These are phyloP conservation scores for Pleurotus salmoneostramineus DNA, from an alignment of 768 basidiomycete species.

Conservation along the genomic window DNA sequence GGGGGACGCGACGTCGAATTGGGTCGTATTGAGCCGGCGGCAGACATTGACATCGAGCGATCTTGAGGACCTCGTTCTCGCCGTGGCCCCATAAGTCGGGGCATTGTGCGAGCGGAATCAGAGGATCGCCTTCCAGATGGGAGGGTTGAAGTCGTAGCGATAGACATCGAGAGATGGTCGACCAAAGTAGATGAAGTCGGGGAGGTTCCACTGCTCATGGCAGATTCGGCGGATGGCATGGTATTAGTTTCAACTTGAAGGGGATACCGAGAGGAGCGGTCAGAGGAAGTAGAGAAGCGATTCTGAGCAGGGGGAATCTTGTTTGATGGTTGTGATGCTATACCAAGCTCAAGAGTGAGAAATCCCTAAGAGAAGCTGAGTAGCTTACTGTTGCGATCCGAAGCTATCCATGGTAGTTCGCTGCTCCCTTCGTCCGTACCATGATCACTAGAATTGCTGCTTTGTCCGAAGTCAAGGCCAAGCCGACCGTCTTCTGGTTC, in stretches of 20 bases:
- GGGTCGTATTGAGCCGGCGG: slow-evolving; percentile 48
- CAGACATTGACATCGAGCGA: slow-evolving; percentile 75
- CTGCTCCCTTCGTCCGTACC: slow-evolving; percentile 46
- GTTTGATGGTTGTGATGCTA: slow-evolving; percentile 4
- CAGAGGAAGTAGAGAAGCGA: slow-evolving; percentile 35
- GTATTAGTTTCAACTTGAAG: slow-evolving; percentile 54
- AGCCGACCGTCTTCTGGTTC: slow-evolving; percentile 56
- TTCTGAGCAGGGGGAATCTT: slow-evolving; percentile 22
- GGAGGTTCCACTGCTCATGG: slow-evolving; percentile 38
- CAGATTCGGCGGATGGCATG: slow-evolving; percentile 34
- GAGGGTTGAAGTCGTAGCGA: background rate
- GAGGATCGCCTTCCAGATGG: slow-evolving; percentile 54
- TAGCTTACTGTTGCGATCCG: slow-evolving; percentile 40
- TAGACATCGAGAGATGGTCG: slow-evolving; percentile 14
- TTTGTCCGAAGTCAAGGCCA: slow-evolving; percentile 47
- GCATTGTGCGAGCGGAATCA: slow-evolving; percentile 64
- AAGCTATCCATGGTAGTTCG: slow-evolving; percentile 57
- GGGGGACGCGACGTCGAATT: slow-evolving; percentile 34
- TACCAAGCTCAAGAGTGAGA: slow-evolving; percentile 19
- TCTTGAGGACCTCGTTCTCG: slow-evolving; percentile 63
- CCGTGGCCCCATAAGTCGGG: slow-evolving; percentile 43
- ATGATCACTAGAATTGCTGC: slow-evolving; percentile 31
- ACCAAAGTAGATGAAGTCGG: slow-evolving; percentile 31
- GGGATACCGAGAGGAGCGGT: slow-evolving; percentile 30
- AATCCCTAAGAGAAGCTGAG: slow-evolving; percentile 9